These are phyloP conservation scores for Fusarium tjaetaba DNA, from an alignment of 2,329 filamentous ascomycete genomes.

Conservation along the genomic window DNA sequence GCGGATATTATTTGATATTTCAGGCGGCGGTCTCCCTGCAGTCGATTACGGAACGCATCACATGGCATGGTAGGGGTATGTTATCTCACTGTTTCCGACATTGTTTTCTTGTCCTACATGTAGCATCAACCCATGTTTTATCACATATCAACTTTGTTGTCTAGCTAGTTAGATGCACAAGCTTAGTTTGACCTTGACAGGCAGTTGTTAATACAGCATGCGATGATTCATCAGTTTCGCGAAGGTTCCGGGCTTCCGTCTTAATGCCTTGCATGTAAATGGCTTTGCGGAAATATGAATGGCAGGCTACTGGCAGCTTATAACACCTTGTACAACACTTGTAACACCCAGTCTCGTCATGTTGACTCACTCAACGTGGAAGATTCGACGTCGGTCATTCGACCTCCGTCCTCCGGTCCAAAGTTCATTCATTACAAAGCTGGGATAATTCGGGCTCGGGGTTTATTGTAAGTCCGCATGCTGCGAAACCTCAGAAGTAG, in stretches of 20 bases:
- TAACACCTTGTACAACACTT: slow-evolving; percentile 10
- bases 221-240: neutral
- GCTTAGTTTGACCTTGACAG: neutral
- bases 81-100: neutral
- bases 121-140: neutral
- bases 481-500: slow-evolving; percentile 21
- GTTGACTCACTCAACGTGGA: slow-evolving; percentile 7
- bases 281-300: neutral
- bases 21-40: neutral
- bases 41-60: neutral
- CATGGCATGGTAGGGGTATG: neutral
- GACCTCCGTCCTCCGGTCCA: neutral
- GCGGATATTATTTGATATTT: neutral
- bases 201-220: neutral
- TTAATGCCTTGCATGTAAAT: neutral
- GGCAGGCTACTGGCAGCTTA: slow-evolving; percentile 4
- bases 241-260: slow-evolving; percentile 7
- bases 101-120: neutral
- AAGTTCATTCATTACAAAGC: neutral
- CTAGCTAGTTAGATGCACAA: neutral
- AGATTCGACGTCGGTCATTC: neutral
- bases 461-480: slow-evolving; percentile 29
- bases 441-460: slow-evolving; percentile 25
- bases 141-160: neutral
- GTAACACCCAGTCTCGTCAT: slow-evolving; percentile 25